phyloP scores from a whole-genome alignment of 441 rosid species.

The Croton laevigatus region DNA sequence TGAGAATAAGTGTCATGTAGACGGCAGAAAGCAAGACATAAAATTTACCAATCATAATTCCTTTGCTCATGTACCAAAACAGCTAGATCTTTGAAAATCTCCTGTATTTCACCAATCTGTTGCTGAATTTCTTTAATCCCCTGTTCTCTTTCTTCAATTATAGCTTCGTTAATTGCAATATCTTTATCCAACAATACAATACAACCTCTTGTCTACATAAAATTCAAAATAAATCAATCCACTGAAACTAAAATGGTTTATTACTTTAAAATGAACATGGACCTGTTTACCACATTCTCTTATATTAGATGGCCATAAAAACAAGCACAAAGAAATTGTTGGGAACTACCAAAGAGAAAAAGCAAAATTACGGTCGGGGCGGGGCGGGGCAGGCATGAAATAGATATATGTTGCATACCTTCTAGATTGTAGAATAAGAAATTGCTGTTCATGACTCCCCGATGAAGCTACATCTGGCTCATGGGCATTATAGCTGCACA shows the following conservation, averaged over 20 bases:
- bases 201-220: slow-evolving; percentile 73
- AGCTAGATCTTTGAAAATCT: slow-evolving; percentile 84
- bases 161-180: slow-evolving; percentile 78
- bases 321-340: background rate
- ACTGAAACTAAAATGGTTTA: background rate
- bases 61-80: slow-evolving; percentile 92
- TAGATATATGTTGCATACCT: slow-evolving; percentile 34
- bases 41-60: slow-evolving; percentile 67
- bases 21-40: background rate
- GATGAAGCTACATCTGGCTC: slow-evolving; percentile 50
- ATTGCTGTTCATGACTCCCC: slow-evolving; percentile 41
- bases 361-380: background rate
- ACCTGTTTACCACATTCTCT: background rate
- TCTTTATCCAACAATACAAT: slow-evolving; percentile 74
- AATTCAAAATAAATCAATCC: background rate
- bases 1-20: background rate
- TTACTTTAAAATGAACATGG: background rate
- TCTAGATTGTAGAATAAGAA: slow-evolving; percentile 52
- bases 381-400: background rate
- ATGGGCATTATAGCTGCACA: slow-evolving; percentile 45
- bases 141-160: slow-evolving; percentile 89
- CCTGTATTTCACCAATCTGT: slow-evolving; percentile 90
- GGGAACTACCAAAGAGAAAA: background rate
- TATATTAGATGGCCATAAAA: background rate
- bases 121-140: slow-evolving; percentile 86